Base-by-base conservation (phyloP, 2,329 filamentous ascomycete species). In the Ascochyta viciae-villosae region DNA sequence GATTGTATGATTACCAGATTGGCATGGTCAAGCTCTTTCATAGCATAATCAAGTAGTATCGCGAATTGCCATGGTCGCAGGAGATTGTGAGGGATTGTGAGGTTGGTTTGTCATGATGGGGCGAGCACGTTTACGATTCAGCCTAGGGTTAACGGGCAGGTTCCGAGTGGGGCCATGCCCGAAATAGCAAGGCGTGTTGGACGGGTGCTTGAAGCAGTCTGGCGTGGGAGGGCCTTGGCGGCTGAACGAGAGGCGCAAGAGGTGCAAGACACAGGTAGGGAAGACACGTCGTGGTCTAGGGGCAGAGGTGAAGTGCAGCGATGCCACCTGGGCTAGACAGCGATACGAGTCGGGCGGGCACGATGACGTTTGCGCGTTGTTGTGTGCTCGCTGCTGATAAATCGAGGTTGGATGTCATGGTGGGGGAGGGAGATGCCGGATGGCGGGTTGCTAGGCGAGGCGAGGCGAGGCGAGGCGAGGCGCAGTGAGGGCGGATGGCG, bases 301-400 rank as follows among this genome's bases (percentile, higher is more conserved):
- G 37, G 33, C 37, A 50, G 12, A 10, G 4, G 27, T 35, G 13
- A 23, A 12, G 19, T 26, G 37, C 26, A 51, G 19, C 41, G 41
- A 31, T 31, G 49, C 43, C 40, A 52, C 37, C 33, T 37, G 35
- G 31, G 33, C 50, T 48, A 39, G 47, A 33, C 38, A 43, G 3
- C 29, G 39, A 42, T 31, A 40, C 40, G 44, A 48, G n/a, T 24
- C 19, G 38, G 31, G 34, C 16, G 44, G 10, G 52, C 48, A 54
- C 51, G 51, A 62, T 63, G 61, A 67, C 58, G 63, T 63, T 43
- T 26, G 46, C n/a, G 34, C 35, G 52, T 27, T 44, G 58, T n/a
- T 38, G 38, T 24, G 45, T 69, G 29, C 29, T 31, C 12, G 12
- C 12, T 35, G 68, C 68, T 71, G 66, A 71, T 67, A 70, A 71